Conservation (phyloP, 768 basidiomycete genomes). For the Suillus luteus region DNA sequence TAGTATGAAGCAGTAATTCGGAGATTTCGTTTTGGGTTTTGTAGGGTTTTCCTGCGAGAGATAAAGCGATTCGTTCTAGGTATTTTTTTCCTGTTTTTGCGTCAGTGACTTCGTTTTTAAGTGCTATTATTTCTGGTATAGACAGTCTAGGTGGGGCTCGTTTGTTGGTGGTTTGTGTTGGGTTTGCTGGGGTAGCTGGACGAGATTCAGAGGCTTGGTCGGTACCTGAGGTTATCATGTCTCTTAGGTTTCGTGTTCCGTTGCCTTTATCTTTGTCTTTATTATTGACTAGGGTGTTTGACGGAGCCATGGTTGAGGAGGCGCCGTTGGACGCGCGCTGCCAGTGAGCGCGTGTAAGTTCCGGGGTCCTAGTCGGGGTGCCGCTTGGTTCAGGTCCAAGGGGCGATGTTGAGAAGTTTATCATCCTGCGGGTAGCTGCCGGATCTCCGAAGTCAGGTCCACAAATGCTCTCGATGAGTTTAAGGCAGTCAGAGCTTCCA, state of each 20-base stretch:
- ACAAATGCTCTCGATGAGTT: neutral
- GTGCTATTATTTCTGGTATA: neutral
- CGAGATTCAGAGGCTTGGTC: neutral
- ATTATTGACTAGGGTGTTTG: neutral
- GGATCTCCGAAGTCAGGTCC: constrained; percentile 2
- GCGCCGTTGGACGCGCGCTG: neutral
- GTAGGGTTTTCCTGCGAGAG: neutral
- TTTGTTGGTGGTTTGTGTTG: neutral
- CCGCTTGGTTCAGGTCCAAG: too few species aligned
- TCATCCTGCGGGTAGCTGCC: neutral
- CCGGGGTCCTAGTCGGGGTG: neutral
- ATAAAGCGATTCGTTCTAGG: neutral
- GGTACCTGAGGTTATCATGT: neutral
- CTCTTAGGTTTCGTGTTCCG: neutral
- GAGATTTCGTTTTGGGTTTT: neutral
- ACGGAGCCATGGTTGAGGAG: neutral
- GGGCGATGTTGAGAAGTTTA: neutral
- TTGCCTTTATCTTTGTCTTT: neutral
- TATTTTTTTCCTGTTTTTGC: neutral
- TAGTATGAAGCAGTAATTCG: neutral
- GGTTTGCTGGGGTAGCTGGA: neutral
- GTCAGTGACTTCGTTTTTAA: neutral
- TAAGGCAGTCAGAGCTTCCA: constrained; percentile 2
- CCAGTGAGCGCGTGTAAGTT: neutral
- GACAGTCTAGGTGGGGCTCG: neutral